Base-by-base conservation (phyloP, 2,329 filamentous ascomycete genomes). In the Fusarium irregulare region DNA sequence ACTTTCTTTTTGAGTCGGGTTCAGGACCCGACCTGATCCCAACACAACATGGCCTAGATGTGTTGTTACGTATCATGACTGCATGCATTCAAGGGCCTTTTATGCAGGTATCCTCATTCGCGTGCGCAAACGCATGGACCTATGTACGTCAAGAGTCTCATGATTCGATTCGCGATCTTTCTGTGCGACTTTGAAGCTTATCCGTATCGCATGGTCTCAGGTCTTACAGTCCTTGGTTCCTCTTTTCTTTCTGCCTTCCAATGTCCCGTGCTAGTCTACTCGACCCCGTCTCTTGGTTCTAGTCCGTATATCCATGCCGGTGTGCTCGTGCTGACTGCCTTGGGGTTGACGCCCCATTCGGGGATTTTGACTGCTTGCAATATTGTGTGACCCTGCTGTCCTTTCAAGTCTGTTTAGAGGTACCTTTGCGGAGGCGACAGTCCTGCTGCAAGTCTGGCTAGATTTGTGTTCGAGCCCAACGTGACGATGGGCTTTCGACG, bases 11-110 rank as follows among this genome's bases (percentile, higher is more conserved):
- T 48, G 54, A 50, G 59, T 59, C 56, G 53, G 60, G 60, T 60
- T 64, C 66, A 51, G 61, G 63, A 50, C 67, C 73, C 54, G 57
- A 63, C 60, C 66, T 70, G 57, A 61, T 59, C 64, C 58, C 45
- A 50, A 71, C 58, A 61, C 53, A 53, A 42, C 34, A 53, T 37
- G 34, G 20, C 34, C 49, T 53, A 48, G 64, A 68, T 67, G 68
- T 56, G 56, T 56, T 73, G 72, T 73, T 72, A 70, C 73, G 60
- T 72, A 75, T 73, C 72, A 67, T 73, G 66, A 63, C 64, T 75
- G 65, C 73, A 73, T 75, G 70, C 70, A 62, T 68, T 62, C 65
- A 68, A 71, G 64, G 62, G 66, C 75, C n/a, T 66, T 72, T 68
- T 30, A 71, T 73, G 73, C 72, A 72, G 51, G 65, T 56, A 53